Evolutionary conservation across 2,329 filamentous ascomycete species (phyloP), one percentile per base, ranked within the genome.

Genomic region (Aspergillus brunneoviolaceus): DNA sequence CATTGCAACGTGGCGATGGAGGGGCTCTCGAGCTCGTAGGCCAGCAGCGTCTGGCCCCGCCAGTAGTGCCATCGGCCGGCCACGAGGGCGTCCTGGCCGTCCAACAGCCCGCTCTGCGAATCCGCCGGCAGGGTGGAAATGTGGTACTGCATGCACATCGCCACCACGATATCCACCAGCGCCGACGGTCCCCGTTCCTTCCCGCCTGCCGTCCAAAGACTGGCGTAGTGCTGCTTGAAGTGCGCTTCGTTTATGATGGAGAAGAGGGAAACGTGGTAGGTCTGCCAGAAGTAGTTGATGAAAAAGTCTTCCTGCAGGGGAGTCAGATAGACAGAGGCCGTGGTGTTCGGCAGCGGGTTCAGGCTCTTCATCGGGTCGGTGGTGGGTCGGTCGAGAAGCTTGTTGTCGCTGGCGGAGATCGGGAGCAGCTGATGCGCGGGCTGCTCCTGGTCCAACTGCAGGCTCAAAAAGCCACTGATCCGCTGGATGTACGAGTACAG

Each of bases 361-460:
- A 23, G 16, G 25, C 16, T 31, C 6, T 31, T 9, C 6, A 23
- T 19, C 14, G 68, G 62, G 35, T 57, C 65, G 19, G 57, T 57
- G 27, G 66, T 60, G 2, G 55, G 57, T 48, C 51, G 63, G 45
- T 54, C 39, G 3, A 54, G 51, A 14, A 53, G 27, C 39, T 54
- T 53, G 21, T 54, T 54, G 42, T 53, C 50, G 49, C 61, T 66
- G 21, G 64, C 67, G 23, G 65, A 65, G 25, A 72, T 74, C 10
- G 73, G 71, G 12, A 71, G 69, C 48, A 77, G 67, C 5, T 71
- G 65, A 52, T 72, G 59, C 7, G 68, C 66, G 4, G 66, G 63
- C 49, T 73, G 69, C n/a, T 69, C 58, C 53, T 76, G 72, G 33
- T 77, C 71, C 5, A 79, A 59, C 0, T 68, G 63, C 11, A 35